A percentile compares a stretch with the other conserved stretches of the same genome.
These are phyloP conservation scores for Ceratobasidium sp. DNA, from an alignment of 1,284 basidiomycete genomes.

Conservation along the genomic window DNA sequence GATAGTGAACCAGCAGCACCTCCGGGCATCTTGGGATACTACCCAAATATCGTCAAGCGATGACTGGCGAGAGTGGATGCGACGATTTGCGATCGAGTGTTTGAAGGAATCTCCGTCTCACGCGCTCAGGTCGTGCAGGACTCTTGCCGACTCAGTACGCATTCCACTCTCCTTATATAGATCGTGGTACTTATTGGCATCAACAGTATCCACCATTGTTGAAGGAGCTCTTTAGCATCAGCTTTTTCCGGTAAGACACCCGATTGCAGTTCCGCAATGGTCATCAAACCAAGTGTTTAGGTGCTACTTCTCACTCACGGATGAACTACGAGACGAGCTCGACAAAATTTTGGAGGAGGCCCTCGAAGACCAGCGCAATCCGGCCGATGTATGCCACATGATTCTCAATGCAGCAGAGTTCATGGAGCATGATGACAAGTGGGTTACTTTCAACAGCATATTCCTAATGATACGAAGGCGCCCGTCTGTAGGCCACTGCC, in stretches of 20 bases:
- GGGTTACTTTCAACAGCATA: neutral
- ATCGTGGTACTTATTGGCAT: no score
- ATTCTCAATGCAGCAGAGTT: constrained; percentile 68
- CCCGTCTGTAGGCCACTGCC: constrained; percentile 51
- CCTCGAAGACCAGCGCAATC: constrained; percentile 57
- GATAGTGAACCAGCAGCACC: constrained; percentile 63
- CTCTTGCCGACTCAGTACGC: constrained; percentile 59
- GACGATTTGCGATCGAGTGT: constrained; percentile 60
- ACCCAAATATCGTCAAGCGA: constrained; percentile 55
- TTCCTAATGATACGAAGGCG: neutral
- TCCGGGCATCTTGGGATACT: constrained; percentile 64
- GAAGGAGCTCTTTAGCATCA: constrained; percentile 59
- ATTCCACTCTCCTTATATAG: constrained; percentile 44
- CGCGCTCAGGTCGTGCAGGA: constrained; percentile 63
- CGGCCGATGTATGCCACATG: constrained; percentile 63
- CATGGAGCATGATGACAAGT: constrained; percentile 68
- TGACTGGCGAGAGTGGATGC: constrained; percentile 66
- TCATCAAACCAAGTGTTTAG: neutral
- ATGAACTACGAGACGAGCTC: constrained; percentile 55
- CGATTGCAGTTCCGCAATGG: neutral
- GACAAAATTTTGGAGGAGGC: constrained; percentile 60
- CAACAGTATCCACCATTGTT: constrained; percentile 67
- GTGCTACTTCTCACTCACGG: constrained; percentile 27
- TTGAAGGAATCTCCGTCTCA: constrained; percentile 65
- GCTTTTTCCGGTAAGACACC: constrained; percentile 53